Base-by-base conservation (phyloP, 352 stramenopile species). In the Phytopythium litorale region DNA sequence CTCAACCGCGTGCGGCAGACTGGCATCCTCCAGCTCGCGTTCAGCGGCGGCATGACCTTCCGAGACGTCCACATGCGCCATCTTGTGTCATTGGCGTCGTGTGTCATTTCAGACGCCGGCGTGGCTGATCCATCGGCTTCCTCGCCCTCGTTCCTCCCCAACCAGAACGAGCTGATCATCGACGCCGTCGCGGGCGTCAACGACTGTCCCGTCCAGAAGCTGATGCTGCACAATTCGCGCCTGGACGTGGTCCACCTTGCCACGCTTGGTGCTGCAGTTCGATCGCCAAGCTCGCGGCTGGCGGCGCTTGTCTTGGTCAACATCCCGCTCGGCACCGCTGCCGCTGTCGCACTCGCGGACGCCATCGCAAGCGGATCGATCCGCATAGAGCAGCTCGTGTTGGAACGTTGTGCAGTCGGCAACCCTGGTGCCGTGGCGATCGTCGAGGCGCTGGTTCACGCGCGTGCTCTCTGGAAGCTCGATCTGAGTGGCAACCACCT, bases 401-500 rank as follows among this genome's bases (percentile, higher is more conserved):
- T 92, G 13, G 84, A 92, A 57, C 72, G 68, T 37, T 92, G 84
- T 35, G 60, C 56, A 33, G 65, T 92, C 42, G 80, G 84, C 48
- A 91, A 67, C 53, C 64, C 65, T 15, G 76, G 78, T 18, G 81
- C 70, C 11, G 70, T 70, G 18, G 77, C 78, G 5, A 61, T 92
- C 11, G 68, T 73, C 35, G 79, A 89, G 58, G 75, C 78, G 1
- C 58, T 89, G 35, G 62, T 40, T 4, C 66, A 76, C 70, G 86
- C 77, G 46, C 67, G 64, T 46, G 62, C 62, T 45, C 72, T 92
- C 13, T 88, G 83, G 78, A 92, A 92, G 56, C 70, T 92, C 43
- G 83, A 92, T 48, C 60, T 92, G 23, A 89, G 78, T 57, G 56
- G 70, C 45, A 92, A 92, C 58, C 76, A 86, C 66, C 65, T 92